Base-by-base conservation (phyloP, 2,329 filamentous ascomycete genomes). In the Mycocentrospora acerina region DNA sequence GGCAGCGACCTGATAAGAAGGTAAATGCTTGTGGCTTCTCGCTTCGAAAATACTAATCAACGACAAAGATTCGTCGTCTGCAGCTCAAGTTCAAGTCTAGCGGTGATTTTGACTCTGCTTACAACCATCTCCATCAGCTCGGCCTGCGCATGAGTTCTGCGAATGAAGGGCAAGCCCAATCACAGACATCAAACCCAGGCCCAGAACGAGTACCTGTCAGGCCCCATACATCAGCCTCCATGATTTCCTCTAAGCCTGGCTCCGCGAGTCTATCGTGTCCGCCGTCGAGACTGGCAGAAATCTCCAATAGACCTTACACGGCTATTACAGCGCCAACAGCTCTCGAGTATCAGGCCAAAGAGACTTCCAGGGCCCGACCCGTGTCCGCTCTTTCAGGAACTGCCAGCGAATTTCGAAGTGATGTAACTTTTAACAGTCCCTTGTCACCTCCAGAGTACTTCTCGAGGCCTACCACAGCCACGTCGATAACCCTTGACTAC, bases 41-140 rank as follows among this genome's bases (percentile, higher is more conserved):
- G 9, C 19, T 6, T 22, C 19, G 9, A 22, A 5, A 22, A 22
- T 9, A 22, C 19, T 22, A 22, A 22, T 22, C 9, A 6, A 22
- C 19, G 9, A 9, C 19, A 22, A 22, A 75, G 72, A 43, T 71
- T 19, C 64, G 69, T 26, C 66, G 72, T 29, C 57, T 73, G 26
- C 73, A 76, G 44, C 43, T 76, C 15, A 72, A 63, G 35, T 74
- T 75, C 42, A 51, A 42, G 12, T 66, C 59, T 4, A 52, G 63
- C 8, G 34, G 51, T 17, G 71, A 72, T 35, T 74, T 60, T 30
- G 62, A 63, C 40, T 46, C 40, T 43, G 56, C 51, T 40, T 48
- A 63, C 40, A 50, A 53, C 36, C 48, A 62, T 56, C 49, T 73
- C 38, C 37, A 51, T 16, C 42, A 46, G 13, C 51, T 66, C 11